A percentile compares a stretch with the other conserved stretches of the same genome.
These are phyloP conservation scores for Xerocomellus intermedius DNA, from an alignment of 768 basidiomycete species.

Conservation along the genomic window DNA sequence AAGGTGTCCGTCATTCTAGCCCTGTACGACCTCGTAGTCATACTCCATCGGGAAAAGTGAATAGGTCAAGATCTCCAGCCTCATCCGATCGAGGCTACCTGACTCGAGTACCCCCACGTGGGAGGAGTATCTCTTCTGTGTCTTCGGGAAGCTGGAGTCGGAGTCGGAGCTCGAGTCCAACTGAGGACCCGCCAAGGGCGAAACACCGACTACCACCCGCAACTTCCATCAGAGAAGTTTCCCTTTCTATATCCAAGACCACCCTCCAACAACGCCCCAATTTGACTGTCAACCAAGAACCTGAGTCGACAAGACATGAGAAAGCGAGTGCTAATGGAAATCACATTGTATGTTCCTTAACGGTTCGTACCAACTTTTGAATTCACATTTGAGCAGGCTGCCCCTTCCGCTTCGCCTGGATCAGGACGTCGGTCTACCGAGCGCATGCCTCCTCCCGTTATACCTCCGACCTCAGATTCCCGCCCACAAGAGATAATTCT, in stretches of 20 bases:
- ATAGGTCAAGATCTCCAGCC: slow-evolving; percentile 39
- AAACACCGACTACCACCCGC: slow-evolving; percentile 63
- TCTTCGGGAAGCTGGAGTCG: slow-evolving; percentile 58
- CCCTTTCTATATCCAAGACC: slow-evolving; percentile 33
- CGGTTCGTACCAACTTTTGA: background rate
- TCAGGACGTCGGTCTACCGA: slow-evolving; percentile 25
- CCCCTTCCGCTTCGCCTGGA: slow-evolving; percentile 20
- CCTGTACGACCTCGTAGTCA: slow-evolving; percentile 45
- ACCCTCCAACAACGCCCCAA: slow-evolving; percentile 22
- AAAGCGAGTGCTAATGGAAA: slow-evolving; percentile 38
- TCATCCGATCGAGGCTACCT: slow-evolving; percentile 42
- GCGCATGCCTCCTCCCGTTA: slow-evolving; percentile 33
- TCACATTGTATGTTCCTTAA: slow-evolving; percentile 26
- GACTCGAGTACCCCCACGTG: slow-evolving; percentile 33
- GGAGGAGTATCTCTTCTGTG: slow-evolving; percentile 50
- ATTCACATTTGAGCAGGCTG: slow-evolving; percentile 20
- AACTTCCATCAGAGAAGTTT: slow-evolving; percentile 38
- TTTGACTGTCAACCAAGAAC: slow-evolving; percentile 19
- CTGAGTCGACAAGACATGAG: slow-evolving; percentile 35
- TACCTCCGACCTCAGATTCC: slow-evolving; percentile 22
- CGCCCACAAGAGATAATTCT: slow-evolving; percentile 10
- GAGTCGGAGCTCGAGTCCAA: slow-evolving; percentile 51
- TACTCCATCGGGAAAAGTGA: slow-evolving; percentile 47
- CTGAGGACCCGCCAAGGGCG: slow-evolving; percentile 47
- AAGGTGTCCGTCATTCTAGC: slow-evolving; percentile 55